Percentiles rank a stretch among this genome's conserved stretches.
phyloP scores from a whole-genome alignment of 768 basidiomycete genomes.

The Suillus fuscotomentosus region DNA sequence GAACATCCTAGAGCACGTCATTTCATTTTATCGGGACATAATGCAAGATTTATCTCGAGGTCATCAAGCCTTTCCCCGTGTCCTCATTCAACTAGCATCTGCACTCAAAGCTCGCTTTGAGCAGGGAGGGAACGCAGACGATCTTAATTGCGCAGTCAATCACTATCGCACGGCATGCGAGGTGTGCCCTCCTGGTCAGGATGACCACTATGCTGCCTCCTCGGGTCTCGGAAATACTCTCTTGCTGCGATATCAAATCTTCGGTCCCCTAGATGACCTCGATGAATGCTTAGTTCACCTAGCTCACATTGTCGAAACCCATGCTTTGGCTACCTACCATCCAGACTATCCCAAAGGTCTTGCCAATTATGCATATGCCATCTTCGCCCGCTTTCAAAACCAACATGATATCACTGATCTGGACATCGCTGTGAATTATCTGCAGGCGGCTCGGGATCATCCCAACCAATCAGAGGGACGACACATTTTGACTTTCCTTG shows the following conservation, averaged over 20 bases:
- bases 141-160: constrained; percentile 25
- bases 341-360: constrained; percentile 7
- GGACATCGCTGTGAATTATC: constrained; percentile 14
- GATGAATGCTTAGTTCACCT: constrained; percentile 25
- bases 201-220: constrained; percentile 10
- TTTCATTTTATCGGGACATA: constrained; percentile 16
- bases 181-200: constrained; percentile 9
- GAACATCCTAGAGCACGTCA: constrained; percentile 7
- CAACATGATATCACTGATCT: constrained; percentile 13
- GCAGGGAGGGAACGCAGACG: constrained; percentile 1
- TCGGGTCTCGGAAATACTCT: constrained; percentile 18
- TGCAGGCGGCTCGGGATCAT: constrained; percentile 10
- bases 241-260: constrained; percentile 11
- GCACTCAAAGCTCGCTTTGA: constrained; percentile 21
- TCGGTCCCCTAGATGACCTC: constrained; percentile 11
- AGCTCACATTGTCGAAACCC: constrained; percentile 15
- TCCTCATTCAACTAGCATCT: constrained; percentile 13
- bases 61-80: constrained; percentile 10
- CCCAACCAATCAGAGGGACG: constrained; percentile 7
- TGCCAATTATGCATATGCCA: constrained; percentile 10
- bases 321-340: constrained; percentile 7
- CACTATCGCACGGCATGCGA: constrained; percentile 13
- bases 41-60: constrained; percentile 11
- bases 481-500: constrained; percentile 10
- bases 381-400: constrained; percentile 18